These are phyloP conservation scores for Allantophomopsis lycopodina DNA, from an alignment of 2,329 filamentous ascomycete species.

Conservation along the genomic window DNA sequence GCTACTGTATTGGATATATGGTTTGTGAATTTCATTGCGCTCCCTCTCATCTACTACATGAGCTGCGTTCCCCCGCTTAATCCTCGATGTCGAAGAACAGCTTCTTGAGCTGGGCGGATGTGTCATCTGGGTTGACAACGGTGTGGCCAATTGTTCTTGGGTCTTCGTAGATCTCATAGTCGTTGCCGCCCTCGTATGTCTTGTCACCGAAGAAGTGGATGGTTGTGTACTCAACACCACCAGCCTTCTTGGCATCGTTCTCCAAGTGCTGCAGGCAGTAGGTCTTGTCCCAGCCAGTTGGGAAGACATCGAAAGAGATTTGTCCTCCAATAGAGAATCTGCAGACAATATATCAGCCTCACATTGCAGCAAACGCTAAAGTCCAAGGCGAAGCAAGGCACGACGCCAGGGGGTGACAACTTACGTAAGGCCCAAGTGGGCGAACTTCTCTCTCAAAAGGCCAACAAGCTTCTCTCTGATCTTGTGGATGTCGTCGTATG, in stretches of 20 bases:
- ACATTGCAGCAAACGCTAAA: conserved; percentile 1
- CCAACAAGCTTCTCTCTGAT: conserved; percentile 66
- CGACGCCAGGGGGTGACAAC: conserved; percentile 27
- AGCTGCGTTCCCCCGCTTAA: background rate
- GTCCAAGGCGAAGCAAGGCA: background rate
- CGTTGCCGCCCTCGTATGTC: conserved; percentile 80
- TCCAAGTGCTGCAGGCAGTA: conserved; percentile 88
- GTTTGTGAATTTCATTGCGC: too few species aligned
- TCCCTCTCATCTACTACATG: background rate
- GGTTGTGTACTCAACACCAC: conserved; percentile 65
- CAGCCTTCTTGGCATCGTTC: conserved; percentile 56
- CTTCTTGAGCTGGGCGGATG: conserved; percentile 65
- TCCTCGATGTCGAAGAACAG: conserved; percentile 52
- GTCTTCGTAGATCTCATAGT: conserved; percentile 87
- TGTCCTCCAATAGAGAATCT: conserved; percentile 92
- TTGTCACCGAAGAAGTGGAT: conserved; percentile 99
- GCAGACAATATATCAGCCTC: conserved; percentile 2
- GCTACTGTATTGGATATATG: too few species aligned
- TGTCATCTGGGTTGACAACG: conserved; percentile 73
- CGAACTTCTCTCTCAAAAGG: conserved; percentile 67
- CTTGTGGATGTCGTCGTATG: conserved; percentile 65
- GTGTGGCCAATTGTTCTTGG: conserved; percentile 71
- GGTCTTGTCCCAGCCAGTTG: conserved; percentile 94
- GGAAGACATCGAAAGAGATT: conserved; percentile 98
- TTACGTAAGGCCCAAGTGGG: conserved; percentile 72